Evolutionary conservation across 2,329 filamentous ascomycete genomes (phyloP), one percentile per base, ranked within the genome.

Genomic region (Fusarium chaquense): DNA sequence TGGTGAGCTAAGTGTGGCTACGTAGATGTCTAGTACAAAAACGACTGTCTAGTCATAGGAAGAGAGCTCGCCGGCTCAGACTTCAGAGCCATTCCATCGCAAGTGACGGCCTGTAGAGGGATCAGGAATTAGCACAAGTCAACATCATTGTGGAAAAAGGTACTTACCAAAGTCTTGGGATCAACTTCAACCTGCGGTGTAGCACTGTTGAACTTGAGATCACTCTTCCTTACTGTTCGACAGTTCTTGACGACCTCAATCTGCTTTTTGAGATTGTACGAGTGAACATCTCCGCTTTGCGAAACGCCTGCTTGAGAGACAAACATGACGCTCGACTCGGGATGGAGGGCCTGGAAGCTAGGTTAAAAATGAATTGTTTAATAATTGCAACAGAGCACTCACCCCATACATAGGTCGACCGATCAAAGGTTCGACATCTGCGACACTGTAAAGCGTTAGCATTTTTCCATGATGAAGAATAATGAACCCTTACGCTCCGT

Each of bases 321-420:
- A 38, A 38, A 38, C 36, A 38, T 38, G 10, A 20, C 36, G 36
- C 36, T 38, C 6, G 36, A 38, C 36, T 38, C 36, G 36, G 36
- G 10, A 12, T 38, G 36, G 3, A 38, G 36, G n/a, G 36, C 36
- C 36, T 38, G 1, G n/a, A 8, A 38, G n/a, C 0, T 7, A 6
- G 3, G 5, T 38, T 5, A 38, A 18, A n/a, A 20, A 38, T 38
- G 6, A 1, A 5, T 3, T 2, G 4, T 38, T 3, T 1, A 12
- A 20, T 12, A 2, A 6, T 38, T 20, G 10, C 1, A 38, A 38
- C 10, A 13, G 1, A 38, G 5, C 6, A 38, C 36, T 38, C 6
- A 38, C 36, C 4, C 36, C 36, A 20, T 38, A 38, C 36, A 38
- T 38, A 6, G 36, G 10, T 38, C 36, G 36, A 10, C 36, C 36